These are phyloP conservation scores for Populus hybrid DNA, from an alignment of 441 rosid species.

Conservation along the genomic window DNA sequence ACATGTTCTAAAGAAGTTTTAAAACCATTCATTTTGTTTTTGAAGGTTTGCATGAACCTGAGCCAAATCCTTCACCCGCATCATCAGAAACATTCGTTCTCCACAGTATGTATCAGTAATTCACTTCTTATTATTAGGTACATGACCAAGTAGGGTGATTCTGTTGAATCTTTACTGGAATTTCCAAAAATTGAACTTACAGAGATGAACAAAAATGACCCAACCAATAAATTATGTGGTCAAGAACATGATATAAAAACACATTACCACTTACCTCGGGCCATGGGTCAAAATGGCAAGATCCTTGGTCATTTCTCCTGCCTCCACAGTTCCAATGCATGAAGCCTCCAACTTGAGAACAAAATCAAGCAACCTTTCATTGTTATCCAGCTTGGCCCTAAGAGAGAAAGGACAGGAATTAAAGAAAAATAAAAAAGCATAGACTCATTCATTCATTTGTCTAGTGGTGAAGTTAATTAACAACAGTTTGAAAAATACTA, in stretches of 20 bases:
- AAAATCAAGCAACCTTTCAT: constrained; percentile 63
- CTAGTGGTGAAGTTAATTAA: not conserved
- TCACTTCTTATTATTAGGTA: not conserved
- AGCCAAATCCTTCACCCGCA: not conserved
- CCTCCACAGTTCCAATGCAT: constrained; percentile 78
- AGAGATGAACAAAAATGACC: not conserved
- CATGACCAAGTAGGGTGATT: not conserved
- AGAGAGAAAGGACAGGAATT: not conserved
- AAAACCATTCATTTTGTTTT: not conserved
- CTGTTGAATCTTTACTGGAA: not conserved
- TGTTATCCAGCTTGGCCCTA: constrained; percentile 90
- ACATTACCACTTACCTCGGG: constrained; percentile 52
- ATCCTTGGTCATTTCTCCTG: constrained; percentile 96
- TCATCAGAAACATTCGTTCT: not conserved
- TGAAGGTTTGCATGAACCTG: not conserved
- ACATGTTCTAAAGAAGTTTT: not conserved
- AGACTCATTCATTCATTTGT: not conserved
- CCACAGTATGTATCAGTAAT: not conserved
- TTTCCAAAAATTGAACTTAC: not conserved
- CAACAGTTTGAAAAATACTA: no score
- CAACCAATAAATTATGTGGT: not conserved
- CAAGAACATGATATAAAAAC: not conserved
- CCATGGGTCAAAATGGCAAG: constrained; percentile 81
- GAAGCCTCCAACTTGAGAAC: constrained; percentile 79
- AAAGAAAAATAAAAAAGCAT: not conserved